phyloP scores from a whole-genome alignment of 257 asterid species.

The Nicotiana undulata region DNA sequence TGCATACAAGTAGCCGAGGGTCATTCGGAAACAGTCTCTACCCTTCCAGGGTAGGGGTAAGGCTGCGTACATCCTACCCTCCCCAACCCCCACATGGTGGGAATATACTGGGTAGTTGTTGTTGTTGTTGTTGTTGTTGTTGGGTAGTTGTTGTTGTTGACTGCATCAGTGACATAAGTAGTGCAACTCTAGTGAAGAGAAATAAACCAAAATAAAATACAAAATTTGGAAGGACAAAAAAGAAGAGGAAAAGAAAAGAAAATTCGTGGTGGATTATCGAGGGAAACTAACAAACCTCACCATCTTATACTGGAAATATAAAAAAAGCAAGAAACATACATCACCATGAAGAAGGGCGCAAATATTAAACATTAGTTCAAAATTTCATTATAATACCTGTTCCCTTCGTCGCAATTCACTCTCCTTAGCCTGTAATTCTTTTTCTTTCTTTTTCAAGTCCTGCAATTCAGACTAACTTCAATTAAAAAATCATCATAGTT shows the following conservation, averaged over 20 bases:
- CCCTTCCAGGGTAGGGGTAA: no score
- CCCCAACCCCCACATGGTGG: no score
- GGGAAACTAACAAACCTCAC: not conserved
- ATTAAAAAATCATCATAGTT: conserved; percentile 10
- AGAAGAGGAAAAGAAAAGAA: not conserved
- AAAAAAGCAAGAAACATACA: conserved; percentile 1
- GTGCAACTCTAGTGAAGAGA: not conserved
- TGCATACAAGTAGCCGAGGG: no score
- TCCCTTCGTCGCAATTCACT: conserved; percentile 83
- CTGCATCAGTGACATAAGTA: not conserved
- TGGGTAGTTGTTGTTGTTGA: no score
- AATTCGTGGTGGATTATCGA: not conserved
- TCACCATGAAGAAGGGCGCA: not conserved
- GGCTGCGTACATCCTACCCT: no score
- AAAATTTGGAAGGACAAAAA: not conserved
- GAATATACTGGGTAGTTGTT: no score
- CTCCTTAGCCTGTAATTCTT: conserved; percentile 85
- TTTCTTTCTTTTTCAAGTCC: conserved; percentile 91
- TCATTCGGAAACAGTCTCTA: no score
- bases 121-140: no score
- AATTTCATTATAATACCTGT: conserved; percentile 42
- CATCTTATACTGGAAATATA: not conserved
- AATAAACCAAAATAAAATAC: not conserved
- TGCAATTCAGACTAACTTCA: conserved; percentile 18
- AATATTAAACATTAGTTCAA: not conserved